Conservation (phyloP, 1,139 yeast genomes). For the Geotrichum siamense region DNA sequence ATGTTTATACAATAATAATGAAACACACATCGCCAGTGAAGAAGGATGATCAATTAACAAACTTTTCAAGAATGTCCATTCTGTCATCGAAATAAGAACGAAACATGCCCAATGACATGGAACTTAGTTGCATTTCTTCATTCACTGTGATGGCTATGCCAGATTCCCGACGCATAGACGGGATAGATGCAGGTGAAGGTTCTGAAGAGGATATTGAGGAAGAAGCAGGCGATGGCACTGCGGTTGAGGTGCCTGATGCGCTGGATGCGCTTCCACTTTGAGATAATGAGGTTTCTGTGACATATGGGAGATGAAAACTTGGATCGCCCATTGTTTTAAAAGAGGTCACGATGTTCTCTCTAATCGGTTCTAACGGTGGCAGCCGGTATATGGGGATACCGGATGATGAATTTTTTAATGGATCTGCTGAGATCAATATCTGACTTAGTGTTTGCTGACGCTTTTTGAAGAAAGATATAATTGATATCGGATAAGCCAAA, state of each 20-base stretch:
- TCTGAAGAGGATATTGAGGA: slow-evolving; percentile 5
- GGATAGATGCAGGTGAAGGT: neutral
- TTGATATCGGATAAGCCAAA: slow-evolving; percentile 32
- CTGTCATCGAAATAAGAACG: slow-evolving; percentile 28
- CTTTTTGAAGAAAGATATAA: slow-evolving; percentile 34
- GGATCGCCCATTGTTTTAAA: slow-evolving; percentile 21
- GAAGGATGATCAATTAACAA: too few species aligned
- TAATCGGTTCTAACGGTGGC: slow-evolving; percentile 20
- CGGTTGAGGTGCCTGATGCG: slow-evolving; percentile 7
- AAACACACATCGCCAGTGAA: too few species aligned
- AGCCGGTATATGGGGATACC: slow-evolving; percentile 22
- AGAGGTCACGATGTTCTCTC: slow-evolving; percentile 23
- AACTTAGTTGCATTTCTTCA: slow-evolving; percentile 8
- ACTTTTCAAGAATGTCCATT: slow-evolving; percentile 24
- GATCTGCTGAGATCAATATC: slow-evolving; percentile 28
- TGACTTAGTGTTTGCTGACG: slow-evolving; percentile 30
- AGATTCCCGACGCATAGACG: neutral
- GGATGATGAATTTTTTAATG: slow-evolving; percentile 27
- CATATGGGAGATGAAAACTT: slow-evolving; percentile 9
- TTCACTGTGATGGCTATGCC: neutral
- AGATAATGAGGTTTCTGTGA: neutral
- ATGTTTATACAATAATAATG: too few species aligned
- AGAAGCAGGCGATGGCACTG: slow-evolving; percentile 3
- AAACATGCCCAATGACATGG: slow-evolving; percentile 23
- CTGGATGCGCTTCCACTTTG: slow-evolving; percentile 5